phyloP scores from a whole-genome alignment of 345 rosid genomes.

The Cardamine occulta region DNA sequence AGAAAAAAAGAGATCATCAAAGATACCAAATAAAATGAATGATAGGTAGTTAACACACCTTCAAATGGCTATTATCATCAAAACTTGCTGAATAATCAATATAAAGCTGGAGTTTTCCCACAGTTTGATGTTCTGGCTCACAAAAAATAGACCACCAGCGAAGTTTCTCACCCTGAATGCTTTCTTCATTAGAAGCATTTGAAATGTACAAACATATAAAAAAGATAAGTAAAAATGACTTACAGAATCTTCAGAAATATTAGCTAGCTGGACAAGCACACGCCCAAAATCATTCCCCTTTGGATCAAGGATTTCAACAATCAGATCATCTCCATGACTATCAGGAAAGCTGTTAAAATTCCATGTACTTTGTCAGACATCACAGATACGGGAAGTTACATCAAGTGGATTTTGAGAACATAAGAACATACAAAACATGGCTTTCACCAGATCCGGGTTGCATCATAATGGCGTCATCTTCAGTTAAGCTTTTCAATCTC shows the following conservation, averaged over 20 bases:
- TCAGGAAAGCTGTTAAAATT: constrained; percentile 87
- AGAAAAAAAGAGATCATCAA: neutral
- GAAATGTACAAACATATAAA: constrained; percentile 17
- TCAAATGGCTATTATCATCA: constrained; percentile 77
- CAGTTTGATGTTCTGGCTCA: constrained; percentile 93
- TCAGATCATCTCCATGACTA: constrained; percentile 87
- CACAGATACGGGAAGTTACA: constrained; percentile 23
- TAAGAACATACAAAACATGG: constrained; percentile 79
- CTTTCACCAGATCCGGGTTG: constrained; percentile 97
- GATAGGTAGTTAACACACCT: constrained; percentile 53
- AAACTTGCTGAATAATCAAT: constrained; percentile 80
- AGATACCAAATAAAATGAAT: constrained; percentile 20
- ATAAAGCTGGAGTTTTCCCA: constrained; percentile 85
- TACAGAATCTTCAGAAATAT: constrained; percentile 77
- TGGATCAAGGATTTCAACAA: constrained; percentile 86
- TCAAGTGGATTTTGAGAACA: constrained; percentile 16
- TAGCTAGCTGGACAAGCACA: constrained; percentile 86
- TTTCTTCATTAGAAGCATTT: constrained; percentile 42
- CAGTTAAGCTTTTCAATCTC: constrained; percentile 80
- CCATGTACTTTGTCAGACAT: constrained; percentile 37
- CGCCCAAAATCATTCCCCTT: constrained; percentile 88
- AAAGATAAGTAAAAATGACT: constrained; percentile 20
- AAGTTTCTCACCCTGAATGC: constrained; percentile 78
- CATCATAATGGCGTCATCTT: constrained; percentile 78
- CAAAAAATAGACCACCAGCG: constrained; percentile 94